phyloP scores from a whole-genome alignment of 352 stramenopile species.

The Globisporangium heterothallicum region DNA sequence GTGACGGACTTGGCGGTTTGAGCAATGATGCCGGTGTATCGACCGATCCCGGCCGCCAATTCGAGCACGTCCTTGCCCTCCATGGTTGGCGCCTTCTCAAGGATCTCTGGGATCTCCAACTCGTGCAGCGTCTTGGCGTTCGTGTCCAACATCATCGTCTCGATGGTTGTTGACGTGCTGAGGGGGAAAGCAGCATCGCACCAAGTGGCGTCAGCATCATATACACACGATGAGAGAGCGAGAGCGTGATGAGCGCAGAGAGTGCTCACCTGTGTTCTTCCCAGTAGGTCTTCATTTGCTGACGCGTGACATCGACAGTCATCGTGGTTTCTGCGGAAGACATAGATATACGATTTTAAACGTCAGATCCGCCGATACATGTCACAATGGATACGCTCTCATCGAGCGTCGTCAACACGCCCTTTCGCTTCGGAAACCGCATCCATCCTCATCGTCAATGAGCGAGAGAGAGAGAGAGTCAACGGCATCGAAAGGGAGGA shows the following conservation, averaged over 20 bases:
- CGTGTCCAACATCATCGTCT: slow-evolving; percentile 85
- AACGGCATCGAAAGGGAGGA: too few relatives aligned
- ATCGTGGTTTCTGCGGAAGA: slow-evolving; percentile 19
- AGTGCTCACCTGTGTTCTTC: slow-evolving; percentile 45
- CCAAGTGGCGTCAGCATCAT: neutral
- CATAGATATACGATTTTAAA: neutral
- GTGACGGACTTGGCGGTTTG: slow-evolving; percentile 44
- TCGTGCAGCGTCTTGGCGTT: slow-evolving; percentile 73
- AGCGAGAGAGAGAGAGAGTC: too few relatives aligned
- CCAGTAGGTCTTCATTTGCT: slow-evolving; percentile 82
- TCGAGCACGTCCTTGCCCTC: slow-evolving; percentile 60
- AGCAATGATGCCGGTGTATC: slow-evolving; percentile 56
- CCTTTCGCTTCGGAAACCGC: too few relatives aligned
- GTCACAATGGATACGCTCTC: too few relatives aligned
- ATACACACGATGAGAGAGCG: neutral
- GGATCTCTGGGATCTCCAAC: slow-evolving; percentile 72
- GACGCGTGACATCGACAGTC: slow-evolving; percentile 48
- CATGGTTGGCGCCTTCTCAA: slow-evolving; percentile 59
- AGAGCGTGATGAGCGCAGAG: too few relatives aligned
- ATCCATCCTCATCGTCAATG: too few relatives aligned
- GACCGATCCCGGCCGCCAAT: slow-evolving; percentile 56
- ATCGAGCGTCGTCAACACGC: too few relatives aligned
- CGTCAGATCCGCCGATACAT: too few relatives aligned
- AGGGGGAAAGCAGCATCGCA: neutral
- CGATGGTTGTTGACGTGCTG: slow-evolving; percentile 37